A percentile compares a stretch with the other conserved stretches of the same genome.
Conservation (phyloP, 169 alveolate genomes). For the Cryptosporidium bovis region DNA sequence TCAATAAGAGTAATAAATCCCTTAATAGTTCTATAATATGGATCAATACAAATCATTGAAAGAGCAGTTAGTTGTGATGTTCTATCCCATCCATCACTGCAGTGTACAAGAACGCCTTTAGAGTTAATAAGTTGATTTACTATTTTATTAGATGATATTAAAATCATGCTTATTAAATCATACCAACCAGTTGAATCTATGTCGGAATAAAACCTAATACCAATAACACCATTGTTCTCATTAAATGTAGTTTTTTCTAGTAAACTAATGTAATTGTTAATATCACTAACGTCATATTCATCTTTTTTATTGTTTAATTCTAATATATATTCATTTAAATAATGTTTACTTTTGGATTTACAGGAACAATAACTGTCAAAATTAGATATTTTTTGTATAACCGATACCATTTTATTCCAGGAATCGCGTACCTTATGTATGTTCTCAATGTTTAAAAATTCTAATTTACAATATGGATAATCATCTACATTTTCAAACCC, state of each 20-base stretch:
- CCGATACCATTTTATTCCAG: slow-evolving; percentile 39
- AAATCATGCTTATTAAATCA: slow-evolving; percentile 76
- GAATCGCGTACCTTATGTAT: slow-evolving; percentile 79
- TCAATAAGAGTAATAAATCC: slow-evolving; percentile 87
- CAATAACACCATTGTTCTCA: slow-evolving; percentile 33
- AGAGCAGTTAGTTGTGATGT: slow-evolving; percentile 87
- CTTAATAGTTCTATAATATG: slow-evolving; percentile 86
- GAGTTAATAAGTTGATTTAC: slow-evolving; percentile 72
- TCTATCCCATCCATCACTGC: slow-evolving; percentile 94
- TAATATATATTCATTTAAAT: neutral
- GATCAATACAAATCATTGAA: slow-evolving; percentile 85
- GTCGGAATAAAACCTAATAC: slow-evolving; percentile 61
- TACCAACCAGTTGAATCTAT: slow-evolving; percentile 83
- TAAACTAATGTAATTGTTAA: neutral
- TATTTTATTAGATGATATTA: slow-evolving; percentile 77
- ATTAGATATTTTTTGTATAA: slow-evolving; percentile 16
- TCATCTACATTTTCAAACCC: slow-evolving; percentile 81
- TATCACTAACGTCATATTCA: neutral
- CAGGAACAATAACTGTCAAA: neutral
- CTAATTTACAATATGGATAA: slow-evolving; percentile 78
- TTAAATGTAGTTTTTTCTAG: neutral
- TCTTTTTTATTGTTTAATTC: neutral
- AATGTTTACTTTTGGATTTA: neutral
- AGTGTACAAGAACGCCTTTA: slow-evolving; percentile 78
- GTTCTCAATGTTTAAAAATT: slow-evolving; percentile 79